Conservation (phyloP, 1,284 basidiomycete species). For the Apiotrichum mycotoxinovorans region DNA sequence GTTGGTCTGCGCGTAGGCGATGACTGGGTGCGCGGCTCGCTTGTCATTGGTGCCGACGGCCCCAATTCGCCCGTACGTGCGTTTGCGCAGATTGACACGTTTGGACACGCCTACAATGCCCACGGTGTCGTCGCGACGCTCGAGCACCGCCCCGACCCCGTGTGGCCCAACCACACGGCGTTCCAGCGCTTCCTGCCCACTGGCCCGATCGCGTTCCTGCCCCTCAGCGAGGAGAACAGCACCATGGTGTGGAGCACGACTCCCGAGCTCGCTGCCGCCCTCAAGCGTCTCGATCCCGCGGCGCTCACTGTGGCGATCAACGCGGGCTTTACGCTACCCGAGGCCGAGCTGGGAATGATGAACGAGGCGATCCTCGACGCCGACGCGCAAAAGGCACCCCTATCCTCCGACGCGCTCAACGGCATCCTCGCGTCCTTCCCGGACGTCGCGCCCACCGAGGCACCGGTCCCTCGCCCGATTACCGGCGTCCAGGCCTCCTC, state of each 20-base stretch:
- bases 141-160: conserved; percentile 58
- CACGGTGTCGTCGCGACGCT: conserved; percentile 91
- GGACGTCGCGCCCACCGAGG: conserved; percentile 53
- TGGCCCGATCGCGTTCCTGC: conserved; percentile 92
- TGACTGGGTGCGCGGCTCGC: conserved; percentile 42
- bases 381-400: conserved; percentile 26
- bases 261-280: conserved; percentile 68
- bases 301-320: conserved; percentile 77
- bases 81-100: conserved; percentile 81
- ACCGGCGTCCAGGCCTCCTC: conserved; percentile 68
- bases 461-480: conserved; percentile 69
- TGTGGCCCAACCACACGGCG: conserved; percentile 68
- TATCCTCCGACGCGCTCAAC: conserved; percentile 24
- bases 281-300: conserved; percentile 65
- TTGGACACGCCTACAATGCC: conserved; percentile 87
- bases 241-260: conserved; percentile 95
- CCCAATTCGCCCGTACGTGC: conserved; percentile 87
- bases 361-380: conserved; percentile 59
- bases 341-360: conserved; percentile 67
- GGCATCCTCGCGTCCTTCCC: conserved; percentile 32
- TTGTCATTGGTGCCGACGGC: conserved; percentile 84
- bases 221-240: conserved; percentile 66
- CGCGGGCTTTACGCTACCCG: conserved; percentile 83
- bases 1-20: conserved; percentile 43
- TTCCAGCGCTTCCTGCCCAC: conserved; percentile 95